Base-by-base conservation (phyloP, 495 filamentous ascomycete species). In the Mytilinidion resinicola region DNA sequence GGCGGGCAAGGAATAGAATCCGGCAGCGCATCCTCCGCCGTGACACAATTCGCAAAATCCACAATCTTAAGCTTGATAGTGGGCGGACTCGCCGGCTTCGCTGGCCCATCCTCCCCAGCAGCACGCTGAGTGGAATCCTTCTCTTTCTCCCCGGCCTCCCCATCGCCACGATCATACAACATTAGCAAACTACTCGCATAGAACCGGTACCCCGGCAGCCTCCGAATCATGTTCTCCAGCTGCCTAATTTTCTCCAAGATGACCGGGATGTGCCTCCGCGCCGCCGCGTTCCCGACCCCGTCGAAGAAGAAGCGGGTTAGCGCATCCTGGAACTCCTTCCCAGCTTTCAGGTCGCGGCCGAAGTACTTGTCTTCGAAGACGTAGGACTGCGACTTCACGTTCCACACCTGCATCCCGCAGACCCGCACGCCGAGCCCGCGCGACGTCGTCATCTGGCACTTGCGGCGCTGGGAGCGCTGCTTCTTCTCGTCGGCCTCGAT, bases 21-120 rank as follows among this genome's bases (percentile, higher is more conserved):
- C 20, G 83, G 72, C 15, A 83, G 58, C 34, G 77, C 72, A 65
- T 96, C 90, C 52, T 91, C 89, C 4, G 88, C 87, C 9, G 90
- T 96, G 8, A 97, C 86, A 62, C 91, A 96, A 68, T 98, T 98
- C 25, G 93, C 93, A 76, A 98, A 98, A 70, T 98, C 93, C 44
- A 96, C 91, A 69, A 98, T 95, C 72, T 96, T 96, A 68, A 98
- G 80, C 66, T 95, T 87, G 57, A 98, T 89, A 14, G 53, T 30
- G 3, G 43, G 14, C 30, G 47, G 5, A 36, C 9, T 35, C 10
- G 5, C 19, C n/a, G 25, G 19, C 37, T 9, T 30, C 35, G 35
- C 21, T 44, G 20, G 62, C 25, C 14, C 49, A 52, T 39, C 19
- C 12, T 25, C 42, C n/a, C 15, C 36, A 20, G 19, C 48, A 38